These are phyloP conservation scores for Zymoseptoria crescenta DNA, from an alignment of 2,329 filamentous ascomycete species.

Conservation along the genomic window DNA sequence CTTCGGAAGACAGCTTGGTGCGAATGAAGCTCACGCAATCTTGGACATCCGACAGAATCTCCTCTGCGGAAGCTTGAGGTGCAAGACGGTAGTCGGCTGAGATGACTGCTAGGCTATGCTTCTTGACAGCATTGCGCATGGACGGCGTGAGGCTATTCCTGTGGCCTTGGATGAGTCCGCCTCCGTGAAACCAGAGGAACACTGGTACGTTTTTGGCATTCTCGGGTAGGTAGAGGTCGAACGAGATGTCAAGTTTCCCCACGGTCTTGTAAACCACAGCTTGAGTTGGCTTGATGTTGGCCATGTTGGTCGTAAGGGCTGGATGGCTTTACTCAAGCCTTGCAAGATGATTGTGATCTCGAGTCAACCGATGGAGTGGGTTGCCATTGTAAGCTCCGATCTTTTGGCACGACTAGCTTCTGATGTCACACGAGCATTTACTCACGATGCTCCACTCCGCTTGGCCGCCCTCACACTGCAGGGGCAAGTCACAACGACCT, in stretches of 20 bases:
- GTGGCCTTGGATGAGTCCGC: constrained; percentile 26
- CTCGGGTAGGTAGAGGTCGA: constrained; percentile 19
- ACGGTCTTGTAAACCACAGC: constrained; percentile 20
- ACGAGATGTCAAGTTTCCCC: constrained; percentile 13
- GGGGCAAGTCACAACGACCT: no score
- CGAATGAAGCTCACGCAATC: constrained; percentile 26
- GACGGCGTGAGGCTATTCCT: constrained; percentile 19
- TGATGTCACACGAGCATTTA: background rate
- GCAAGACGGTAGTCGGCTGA: constrained; percentile 28
- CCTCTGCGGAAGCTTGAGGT: constrained; percentile 25
- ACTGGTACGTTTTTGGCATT: constrained; percentile 12
- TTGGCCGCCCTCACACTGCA: no score
- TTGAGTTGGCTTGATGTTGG: constrained; percentile 10
- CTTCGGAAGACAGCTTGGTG: constrained; percentile 9
- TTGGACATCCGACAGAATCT: constrained; percentile 25
- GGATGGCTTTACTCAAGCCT: background rate
- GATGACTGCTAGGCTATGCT: constrained; percentile 22
- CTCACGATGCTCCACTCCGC: background rate
- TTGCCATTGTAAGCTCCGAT: background rate
- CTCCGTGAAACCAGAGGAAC: constrained; percentile 23
- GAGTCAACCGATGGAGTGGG: background rate
- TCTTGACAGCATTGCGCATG: constrained; percentile 19
- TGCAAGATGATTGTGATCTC: background rate
- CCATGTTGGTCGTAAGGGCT: constrained; percentile 4
- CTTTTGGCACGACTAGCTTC: background rate